phyloP scores from a whole-genome alignment of 192 early-diverging fungal genomes.

The Haplosporangium gracile region DNA sequence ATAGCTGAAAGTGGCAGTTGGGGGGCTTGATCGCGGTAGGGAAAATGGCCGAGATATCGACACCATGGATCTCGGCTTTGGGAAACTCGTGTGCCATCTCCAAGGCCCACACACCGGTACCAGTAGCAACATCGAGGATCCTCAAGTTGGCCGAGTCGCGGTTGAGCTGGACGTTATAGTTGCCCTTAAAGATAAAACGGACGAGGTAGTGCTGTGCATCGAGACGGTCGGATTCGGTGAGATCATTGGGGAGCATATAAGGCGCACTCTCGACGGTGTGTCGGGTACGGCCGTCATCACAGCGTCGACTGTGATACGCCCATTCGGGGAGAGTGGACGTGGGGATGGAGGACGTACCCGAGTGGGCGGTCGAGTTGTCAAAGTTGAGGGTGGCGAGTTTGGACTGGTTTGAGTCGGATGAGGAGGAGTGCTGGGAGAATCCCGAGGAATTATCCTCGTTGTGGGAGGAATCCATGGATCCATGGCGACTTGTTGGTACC shows the following conservation, averaged over 20 bases:
- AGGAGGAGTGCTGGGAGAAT: conserved; percentile 2
- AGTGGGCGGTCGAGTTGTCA: conserved; percentile 24
- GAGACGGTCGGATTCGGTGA: conserved; percentile 66
- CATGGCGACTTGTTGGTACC: conserved; percentile 14
- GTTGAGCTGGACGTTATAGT: conserved; percentile 51
- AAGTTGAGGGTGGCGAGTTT: not conserved
- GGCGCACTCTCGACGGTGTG: conserved; percentile 55
- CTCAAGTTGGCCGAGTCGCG: conserved; percentile 17
- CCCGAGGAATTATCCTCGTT: conserved; percentile 21
- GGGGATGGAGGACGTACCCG: not conserved
- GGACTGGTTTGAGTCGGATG: conserved; percentile 4
- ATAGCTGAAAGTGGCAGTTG: conserved; percentile 57
- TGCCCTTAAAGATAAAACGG: conserved; percentile 58
- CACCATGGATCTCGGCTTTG: conserved; percentile 43
- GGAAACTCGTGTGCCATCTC: conserved; percentile 55
- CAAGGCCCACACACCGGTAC: conserved; percentile 50
- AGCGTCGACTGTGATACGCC: conserved; percentile 43
- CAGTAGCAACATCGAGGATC: conserved; percentile 49
- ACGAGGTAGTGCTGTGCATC: conserved; percentile 67
- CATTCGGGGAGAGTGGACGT: conserved; percentile 33
- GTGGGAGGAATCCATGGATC: conserved; percentile 28
- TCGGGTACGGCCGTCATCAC: conserved; percentile 51
- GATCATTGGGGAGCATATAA: conserved; percentile 66
- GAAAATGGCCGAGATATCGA: conserved; percentile 56
- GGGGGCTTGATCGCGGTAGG: conserved; percentile 52